A percentile compares a stretch with the other conserved stretches of the same genome.
These are phyloP conservation scores for Corniculantispora saksenae DNA, from an alignment of 2,329 filamentous ascomycete species.

Conservation along the genomic window DNA sequence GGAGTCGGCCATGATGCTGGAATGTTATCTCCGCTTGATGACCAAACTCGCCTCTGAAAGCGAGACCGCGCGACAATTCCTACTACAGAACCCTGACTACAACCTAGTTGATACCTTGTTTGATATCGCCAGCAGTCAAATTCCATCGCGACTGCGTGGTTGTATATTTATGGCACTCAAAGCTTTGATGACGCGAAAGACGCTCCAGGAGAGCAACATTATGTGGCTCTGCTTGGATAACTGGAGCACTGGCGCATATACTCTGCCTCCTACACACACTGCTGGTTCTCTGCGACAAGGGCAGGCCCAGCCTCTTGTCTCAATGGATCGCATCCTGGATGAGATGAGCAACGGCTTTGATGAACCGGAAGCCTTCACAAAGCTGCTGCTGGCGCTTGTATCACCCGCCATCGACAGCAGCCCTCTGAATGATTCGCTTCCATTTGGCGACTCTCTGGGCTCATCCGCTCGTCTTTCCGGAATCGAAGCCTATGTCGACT, in stretches of 20 bases:
- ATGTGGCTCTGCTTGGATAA: constrained; percentile 82
- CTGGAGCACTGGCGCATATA: constrained; percentile 69
- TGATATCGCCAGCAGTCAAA: constrained; percentile 73
- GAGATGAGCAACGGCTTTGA: constrained; percentile 79
- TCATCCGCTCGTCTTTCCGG: constrained; percentile 74
- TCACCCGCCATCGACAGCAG: constrained; percentile 62
- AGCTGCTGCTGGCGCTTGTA: constrained; percentile 72
- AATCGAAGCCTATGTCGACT: constrained; percentile 91
- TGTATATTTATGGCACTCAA: constrained; percentile 79
- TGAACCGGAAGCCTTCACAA: constrained; percentile 81
- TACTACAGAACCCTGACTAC: constrained; percentile 66
- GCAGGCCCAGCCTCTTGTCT: constrained; percentile 38
- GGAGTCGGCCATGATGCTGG: constrained; percentile 94
- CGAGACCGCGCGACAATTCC: constrained; percentile 68
- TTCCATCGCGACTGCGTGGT: constrained; percentile 76
- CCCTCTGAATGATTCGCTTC: constrained; percentile 70
- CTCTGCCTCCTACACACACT: constrained; percentile 31
- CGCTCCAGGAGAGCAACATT: constrained; percentile 62
- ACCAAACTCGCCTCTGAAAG: constrained; percentile 79
- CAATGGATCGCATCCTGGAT: constrained; percentile 68
- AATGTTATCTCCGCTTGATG: constrained; percentile 88
- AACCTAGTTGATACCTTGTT: constrained; percentile 74
- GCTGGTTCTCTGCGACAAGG: constrained; percentile 34
- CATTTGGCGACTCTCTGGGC: constrained; percentile 86
- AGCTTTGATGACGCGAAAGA: constrained; percentile 75